Conservation (phyloP, 2,329 filamentous ascomycete species). For the Fusarium citri region DNA sequence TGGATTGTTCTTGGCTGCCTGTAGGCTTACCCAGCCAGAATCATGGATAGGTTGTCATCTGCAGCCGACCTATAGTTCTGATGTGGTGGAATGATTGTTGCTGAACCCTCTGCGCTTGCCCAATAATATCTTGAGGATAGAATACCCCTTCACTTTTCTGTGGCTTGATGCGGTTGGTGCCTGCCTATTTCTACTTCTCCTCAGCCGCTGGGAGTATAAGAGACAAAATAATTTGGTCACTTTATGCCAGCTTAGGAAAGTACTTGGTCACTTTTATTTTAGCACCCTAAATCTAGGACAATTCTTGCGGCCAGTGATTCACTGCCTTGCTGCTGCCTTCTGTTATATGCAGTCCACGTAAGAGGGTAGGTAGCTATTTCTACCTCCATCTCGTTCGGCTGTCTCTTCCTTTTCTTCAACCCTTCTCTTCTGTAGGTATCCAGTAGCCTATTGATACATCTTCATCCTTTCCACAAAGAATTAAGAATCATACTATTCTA, state of each 20-base stretch:
- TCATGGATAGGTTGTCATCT: constrained; percentile 7
- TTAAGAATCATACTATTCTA: background rate
- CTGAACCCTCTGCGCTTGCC: background rate
- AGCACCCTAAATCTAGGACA: too few species aligned
- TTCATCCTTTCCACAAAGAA: background rate
- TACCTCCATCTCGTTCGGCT: background rate
- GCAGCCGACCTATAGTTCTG: constrained; percentile 3
- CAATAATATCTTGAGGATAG: constrained; percentile 2
- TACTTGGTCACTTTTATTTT: background rate
- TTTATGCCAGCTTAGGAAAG: background rate
- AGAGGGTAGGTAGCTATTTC: background rate
- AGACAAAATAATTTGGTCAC: background rate
- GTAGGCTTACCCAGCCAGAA: background rate
- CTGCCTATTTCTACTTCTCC: constrained; percentile 3
- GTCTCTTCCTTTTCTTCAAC: background rate
- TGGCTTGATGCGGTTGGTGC: constrained; percentile 20
- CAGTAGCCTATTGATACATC: background rate
- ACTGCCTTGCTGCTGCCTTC: constrained; percentile 1
- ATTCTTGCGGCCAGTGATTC: constrained; percentile 1
- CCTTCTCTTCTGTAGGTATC: background rate
- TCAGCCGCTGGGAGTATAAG: background rate
- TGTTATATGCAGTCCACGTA: background rate
- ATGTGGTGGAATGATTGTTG: constrained; percentile 22
- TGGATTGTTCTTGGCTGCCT: constrained; percentile 12
- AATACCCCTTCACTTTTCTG: constrained; percentile 2